Conservation (phyloP, 805 yeast genomes). For the Hanseniaspora lindneri region DNA sequence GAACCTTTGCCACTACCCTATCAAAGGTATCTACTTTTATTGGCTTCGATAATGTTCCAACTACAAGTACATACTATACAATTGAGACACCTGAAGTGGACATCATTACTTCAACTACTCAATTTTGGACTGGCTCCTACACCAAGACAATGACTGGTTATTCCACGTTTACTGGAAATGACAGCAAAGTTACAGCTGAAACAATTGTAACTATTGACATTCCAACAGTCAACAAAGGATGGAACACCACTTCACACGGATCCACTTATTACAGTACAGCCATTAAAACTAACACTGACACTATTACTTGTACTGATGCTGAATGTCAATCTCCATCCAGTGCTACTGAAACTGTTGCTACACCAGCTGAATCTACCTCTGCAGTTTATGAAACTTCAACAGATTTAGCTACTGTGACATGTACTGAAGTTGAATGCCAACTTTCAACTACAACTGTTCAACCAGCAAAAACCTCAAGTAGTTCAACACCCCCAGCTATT, state of each 20-base stretch:
- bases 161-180: neutral
- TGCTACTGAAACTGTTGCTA: no score
- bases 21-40: neutral
- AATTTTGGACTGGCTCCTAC: neutral
- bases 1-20: neutral
- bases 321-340: no score
- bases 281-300: neutral
- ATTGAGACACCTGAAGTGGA: neutral
- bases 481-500: neutral
- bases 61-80: neutral
- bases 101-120: neutral
- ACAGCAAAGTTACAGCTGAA: neutral
- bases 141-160: neutral
- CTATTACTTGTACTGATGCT: neutral
- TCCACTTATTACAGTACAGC: neutral
- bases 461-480: neutral
- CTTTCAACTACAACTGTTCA: neutral
- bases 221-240: conserved; percentile 4
- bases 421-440: no score
- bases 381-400: no score
- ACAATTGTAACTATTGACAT: neutral
- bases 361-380: no score
- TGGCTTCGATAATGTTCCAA: neutral
- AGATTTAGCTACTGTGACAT: no score
- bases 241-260: neutral